Evolutionary conservation across 2,329 filamentous ascomycete species (phyloP).

Genomic region (Coniochaeta ligniaria): DNA sequence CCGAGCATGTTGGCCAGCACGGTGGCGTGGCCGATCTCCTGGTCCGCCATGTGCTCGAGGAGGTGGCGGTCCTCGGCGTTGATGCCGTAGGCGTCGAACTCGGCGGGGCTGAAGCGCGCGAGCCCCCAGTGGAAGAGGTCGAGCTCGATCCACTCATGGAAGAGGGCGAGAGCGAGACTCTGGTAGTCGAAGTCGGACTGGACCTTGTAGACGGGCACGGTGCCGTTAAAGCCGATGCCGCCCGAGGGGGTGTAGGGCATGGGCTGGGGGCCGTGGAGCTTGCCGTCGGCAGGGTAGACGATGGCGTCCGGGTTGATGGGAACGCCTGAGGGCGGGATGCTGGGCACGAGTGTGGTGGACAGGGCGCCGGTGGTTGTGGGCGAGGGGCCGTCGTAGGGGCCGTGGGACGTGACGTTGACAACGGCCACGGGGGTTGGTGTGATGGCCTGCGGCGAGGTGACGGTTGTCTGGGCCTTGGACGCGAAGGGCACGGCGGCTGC

Average conservation of each 20-base stretch:
- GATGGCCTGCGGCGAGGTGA: slow-evolving; percentile 6
- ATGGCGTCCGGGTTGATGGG: slow-evolving; percentile 56
- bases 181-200: slow-evolving; percentile 80
- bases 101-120: slow-evolving; percentile 57
- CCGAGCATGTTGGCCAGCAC: slow-evolving; percentile 74
- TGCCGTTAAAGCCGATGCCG: slow-evolving; percentile 72
- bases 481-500: slow-evolving; percentile 10
- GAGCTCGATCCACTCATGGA: slow-evolving; percentile 80
- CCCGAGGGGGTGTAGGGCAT: slow-evolving; percentile 67
- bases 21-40: slow-evolving; percentile 73
- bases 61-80: slow-evolving; percentile 62
- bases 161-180: slow-evolving; percentile 65
- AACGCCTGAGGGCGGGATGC: slow-evolving; percentile 44
- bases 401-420: slow-evolving; percentile 53
- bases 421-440: slow-evolving; percentile 10
- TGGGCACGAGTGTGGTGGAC: slow-evolving; percentile 46
- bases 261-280: slow-evolving; percentile 59
- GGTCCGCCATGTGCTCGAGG: slow-evolving; percentile 69
- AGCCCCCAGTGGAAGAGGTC: slow-evolving; percentile 76
- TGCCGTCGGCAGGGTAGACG: slow-evolving; percentile 65
- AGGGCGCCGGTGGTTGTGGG: slow-evolving; percentile 64
- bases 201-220: slow-evolving; percentile 66
- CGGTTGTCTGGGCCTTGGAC: slow-evolving; percentile 12
- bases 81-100: slow-evolving; percentile 64
- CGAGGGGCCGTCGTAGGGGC: slow-evolving; percentile 57